Evolutionary conservation across 2,329 filamentous ascomycete genomes (phyloP).

Genomic region (Sporothrix sp.): DNA sequence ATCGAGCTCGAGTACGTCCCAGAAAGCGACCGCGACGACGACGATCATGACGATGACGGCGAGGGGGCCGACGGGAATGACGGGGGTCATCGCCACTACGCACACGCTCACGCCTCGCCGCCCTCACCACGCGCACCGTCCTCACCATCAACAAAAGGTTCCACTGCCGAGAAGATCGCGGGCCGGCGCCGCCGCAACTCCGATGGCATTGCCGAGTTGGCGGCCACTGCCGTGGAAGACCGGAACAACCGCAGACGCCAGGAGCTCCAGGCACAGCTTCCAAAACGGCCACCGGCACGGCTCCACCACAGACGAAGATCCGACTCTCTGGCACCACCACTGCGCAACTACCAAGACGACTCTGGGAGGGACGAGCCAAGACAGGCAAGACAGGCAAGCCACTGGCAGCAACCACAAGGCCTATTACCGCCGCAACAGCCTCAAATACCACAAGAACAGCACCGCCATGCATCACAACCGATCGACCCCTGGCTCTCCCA

Average conservation of each 20-base stretch:
- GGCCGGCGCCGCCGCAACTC: conserved; percentile 20
- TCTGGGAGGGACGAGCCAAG: neutral
- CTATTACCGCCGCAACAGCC: neutral
- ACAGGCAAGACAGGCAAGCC: no score
- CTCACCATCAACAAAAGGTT: no score
- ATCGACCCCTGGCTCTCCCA: conserved; percentile 16
- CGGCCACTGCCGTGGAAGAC: neutral
- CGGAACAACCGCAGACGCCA: conserved; percentile 4
- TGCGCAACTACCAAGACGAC: neutral
- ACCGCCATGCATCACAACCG: neutral
- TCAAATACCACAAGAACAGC: neutral
- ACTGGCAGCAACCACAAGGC: neutral
- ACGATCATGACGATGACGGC: neutral
- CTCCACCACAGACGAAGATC: conserved; percentile 12
- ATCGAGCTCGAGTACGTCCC: conserved; percentile 57
- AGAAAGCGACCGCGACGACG: conserved; percentile 3
- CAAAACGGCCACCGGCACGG: neutral
- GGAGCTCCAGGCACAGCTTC: conserved; percentile 1
- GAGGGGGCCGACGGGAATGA: neutral
- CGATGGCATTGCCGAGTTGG: conserved; percentile 16
- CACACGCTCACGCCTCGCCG: conserved; percentile 5
- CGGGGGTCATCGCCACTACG: neutral
- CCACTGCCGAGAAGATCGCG: no score
- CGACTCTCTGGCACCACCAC: conserved; percentile 13
- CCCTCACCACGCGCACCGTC: conserved; percentile 7